Percentiles rank a stretch among this genome's conserved stretches.
phyloP scores from a whole-genome alignment of 164 flowering plant genomes.

The Sextonia rubra region DNA sequence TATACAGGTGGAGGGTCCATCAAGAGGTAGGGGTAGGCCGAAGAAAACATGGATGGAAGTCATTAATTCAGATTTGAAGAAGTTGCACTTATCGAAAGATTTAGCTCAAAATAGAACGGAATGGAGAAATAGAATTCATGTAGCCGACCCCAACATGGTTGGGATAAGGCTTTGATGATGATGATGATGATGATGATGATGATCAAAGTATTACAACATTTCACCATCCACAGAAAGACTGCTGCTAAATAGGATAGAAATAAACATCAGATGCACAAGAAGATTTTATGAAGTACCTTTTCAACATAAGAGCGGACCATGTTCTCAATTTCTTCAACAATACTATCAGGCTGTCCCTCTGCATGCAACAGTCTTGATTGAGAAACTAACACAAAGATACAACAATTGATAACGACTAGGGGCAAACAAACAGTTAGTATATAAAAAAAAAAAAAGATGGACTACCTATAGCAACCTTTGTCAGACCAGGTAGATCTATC shows the following conservation, averaged over 20 bases:
- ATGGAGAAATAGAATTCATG: too few species aligned
- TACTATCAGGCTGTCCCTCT: slow-evolving; percentile 80
- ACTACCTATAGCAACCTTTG: slow-evolving; percentile 96
- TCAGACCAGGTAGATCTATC: slow-evolving; percentile 97
- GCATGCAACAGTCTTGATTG: not conserved
- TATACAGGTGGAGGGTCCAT: too few species aligned
- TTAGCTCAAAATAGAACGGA: too few species aligned
- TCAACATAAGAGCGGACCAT: slow-evolving; percentile 87
- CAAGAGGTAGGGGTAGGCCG: too few species aligned
- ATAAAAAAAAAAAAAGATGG: slow-evolving; percentile 7
- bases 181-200: too few species aligned
- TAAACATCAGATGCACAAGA: not conserved
- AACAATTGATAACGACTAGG: not conserved
- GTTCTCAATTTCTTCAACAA: slow-evolving; percentile 77
- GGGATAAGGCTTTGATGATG: too few species aligned
- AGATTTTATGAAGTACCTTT: slow-evolving; percentile 45
- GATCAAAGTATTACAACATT: not conserved
- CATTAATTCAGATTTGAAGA: too few species aligned
- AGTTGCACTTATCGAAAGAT: too few species aligned
- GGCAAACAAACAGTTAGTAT: not conserved
- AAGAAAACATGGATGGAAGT: too few species aligned
- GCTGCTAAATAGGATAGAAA: not conserved
- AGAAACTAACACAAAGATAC: not conserved
- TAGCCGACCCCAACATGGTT: too few species aligned
- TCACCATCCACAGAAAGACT: not conserved